Percentiles rank a stretch among this genome's conserved stretches.
phyloP scores from a whole-genome alignment of 1,284 basidiomycete genomes.

The Puccinia novopanici region DNA sequence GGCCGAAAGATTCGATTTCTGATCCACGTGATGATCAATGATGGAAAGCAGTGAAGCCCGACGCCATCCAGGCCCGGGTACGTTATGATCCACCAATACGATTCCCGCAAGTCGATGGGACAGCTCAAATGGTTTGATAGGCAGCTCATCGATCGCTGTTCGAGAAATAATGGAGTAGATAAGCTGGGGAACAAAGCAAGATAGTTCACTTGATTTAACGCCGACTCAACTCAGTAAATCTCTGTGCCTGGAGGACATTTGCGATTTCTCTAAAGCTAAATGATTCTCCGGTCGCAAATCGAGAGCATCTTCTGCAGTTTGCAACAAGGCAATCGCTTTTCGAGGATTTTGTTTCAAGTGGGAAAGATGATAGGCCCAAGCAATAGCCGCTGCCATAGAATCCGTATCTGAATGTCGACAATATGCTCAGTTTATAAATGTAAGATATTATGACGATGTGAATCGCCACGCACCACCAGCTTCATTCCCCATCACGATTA shows the following conservation, averaged over 20 bases:
- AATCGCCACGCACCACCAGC: conserved; percentile 53
- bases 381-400: conserved; percentile 56
- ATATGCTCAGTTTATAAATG: neutral
- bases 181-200: neutral
- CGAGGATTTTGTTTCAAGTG: conserved; percentile 52
- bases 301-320: conserved; percentile 57
- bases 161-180: neutral
- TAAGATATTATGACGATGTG: neutral
- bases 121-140: conserved; percentile 57
- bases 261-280: conserved; percentile 57
- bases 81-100: conserved; percentile 59
- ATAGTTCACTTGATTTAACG: neutral
- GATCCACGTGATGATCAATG: conserved; percentile 60
- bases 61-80: conserved; percentile 57
- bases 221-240: conserved; percentile 57
- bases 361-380: conserved; percentile 58
- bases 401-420: conserved; percentile 56
- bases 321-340: conserved; percentile 54
- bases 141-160: conserved; percentile 59
- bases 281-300: conserved; percentile 60
- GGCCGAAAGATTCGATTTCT: conserved; percentile 54
- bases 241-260: conserved; percentile 58
- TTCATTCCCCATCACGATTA: conserved; percentile 60
- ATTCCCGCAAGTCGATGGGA: conserved; percentile 57
- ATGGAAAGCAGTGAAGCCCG: conserved; percentile 55